Percentiles rank a stretch among this genome's conserved stretches.
Conservation (phyloP, 1,139 yeast genomes). For the Geotrichum reessii region DNA sequence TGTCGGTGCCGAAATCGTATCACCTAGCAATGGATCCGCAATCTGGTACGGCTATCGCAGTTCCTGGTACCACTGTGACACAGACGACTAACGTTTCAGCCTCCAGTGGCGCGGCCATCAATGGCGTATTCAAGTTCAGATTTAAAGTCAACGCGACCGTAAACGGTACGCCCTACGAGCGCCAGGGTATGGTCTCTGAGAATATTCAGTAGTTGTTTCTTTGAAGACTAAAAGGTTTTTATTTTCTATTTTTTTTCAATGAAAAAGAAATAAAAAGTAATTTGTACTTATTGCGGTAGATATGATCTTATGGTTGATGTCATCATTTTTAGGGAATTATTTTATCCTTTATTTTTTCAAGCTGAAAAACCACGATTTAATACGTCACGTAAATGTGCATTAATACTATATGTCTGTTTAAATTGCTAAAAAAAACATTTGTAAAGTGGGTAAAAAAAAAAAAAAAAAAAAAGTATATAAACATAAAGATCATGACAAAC, state of each 20-base stretch:
- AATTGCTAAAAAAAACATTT: too few relatives aligned
- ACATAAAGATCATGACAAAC: not conserved
- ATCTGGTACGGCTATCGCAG: conserved; percentile 50
- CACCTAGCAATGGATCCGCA: conserved; percentile 65
- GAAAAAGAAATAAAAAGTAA: too few relatives aligned
- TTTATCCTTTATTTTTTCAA: too few relatives aligned
- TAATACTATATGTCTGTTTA: not conserved
- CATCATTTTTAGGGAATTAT: not conserved
- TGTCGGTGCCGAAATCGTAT: conserved; percentile 79
- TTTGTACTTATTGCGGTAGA: not conserved
- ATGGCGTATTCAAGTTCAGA: conserved; percentile 52
- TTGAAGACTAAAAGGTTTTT: not conserved
- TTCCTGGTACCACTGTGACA: conserved; percentile 47
- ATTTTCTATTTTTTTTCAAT: not conserved
- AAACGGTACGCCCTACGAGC: conserved; percentile 29
- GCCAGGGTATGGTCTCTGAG: conserved; percentile 24
- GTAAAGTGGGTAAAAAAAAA: not conserved
- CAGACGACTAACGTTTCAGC: conserved; percentile 56
- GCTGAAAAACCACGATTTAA: too few relatives aligned
- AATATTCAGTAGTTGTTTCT: not conserved
- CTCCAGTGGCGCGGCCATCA: not conserved
- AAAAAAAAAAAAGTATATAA: too few relatives aligned
- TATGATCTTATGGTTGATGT: not conserved
- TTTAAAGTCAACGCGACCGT: conserved; percentile 66
- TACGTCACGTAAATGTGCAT: not conserved